Evolutionary conservation across 805 yeast species (phyloP), one percentile per base, ranked within the genome.

Genomic region (Yamadazyma tumulicola): DNA sequence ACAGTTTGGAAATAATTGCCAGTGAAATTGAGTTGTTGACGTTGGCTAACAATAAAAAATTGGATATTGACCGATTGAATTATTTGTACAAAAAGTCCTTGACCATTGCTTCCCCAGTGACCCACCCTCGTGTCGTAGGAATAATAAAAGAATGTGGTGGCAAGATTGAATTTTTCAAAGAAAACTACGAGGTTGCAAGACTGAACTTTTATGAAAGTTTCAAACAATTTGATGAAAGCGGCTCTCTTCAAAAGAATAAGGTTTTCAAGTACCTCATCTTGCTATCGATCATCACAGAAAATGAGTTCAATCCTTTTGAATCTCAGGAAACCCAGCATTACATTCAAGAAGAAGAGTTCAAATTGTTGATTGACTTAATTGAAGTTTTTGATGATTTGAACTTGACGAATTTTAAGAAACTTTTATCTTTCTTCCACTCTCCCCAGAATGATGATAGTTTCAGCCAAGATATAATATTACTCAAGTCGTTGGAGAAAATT

Each of bases 71-170:
- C 3, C 57, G 61, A 37, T 58, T 82, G 27, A 65, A 67, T 34
- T 61, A 67, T 31, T 60, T 79, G 14, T 76, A 81, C 43, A 56
- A 64, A 18, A 61, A 74, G 40, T 59, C 67, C 35, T 35, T 47
- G 12, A 42, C 55, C 5, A 61, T 79, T 14, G 70, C 74, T 6
- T 64, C 79, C 0, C 83, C 85, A 2, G 79, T 83, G 2, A 83
- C 88, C 1, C 94, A 86, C 49, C 88, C 94, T 1, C 65, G 72
- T 31, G 77, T 82, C 18, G 64, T 79, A 55, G 95, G 91, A 1
- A 73, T 81, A n/a, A 72, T 85, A 17, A 71, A 77, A 41, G 91
- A 85, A 52, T 79, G 86, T 44, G 85, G 87, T 0, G 95, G 88
- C 2, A 72, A 77, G 34, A 68, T 85, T 43, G 71, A 74, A 32